Conservation (phyloP, 257 asterid species). For the Solanum sejunctum region DNA sequence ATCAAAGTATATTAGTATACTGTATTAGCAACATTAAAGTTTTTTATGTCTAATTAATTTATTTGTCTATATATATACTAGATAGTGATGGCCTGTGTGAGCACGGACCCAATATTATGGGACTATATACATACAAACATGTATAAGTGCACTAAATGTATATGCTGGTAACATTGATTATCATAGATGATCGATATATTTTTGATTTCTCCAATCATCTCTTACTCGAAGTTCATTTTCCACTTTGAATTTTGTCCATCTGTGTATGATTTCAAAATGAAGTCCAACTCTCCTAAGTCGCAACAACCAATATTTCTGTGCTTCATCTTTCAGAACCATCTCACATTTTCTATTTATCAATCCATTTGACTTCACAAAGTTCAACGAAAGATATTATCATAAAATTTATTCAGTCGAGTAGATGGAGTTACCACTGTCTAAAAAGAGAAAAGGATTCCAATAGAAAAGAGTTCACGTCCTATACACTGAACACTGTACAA, state of each 20-base stretch:
- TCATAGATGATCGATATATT: too few relatives aligned
- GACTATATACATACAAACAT: too few relatives aligned
- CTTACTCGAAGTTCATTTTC: slow-evolving; percentile 6
- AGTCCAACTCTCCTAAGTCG: background rate
- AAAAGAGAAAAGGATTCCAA: background rate
- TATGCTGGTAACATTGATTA: too few relatives aligned
- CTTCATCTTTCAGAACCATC: background rate
- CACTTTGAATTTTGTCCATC: background rate
- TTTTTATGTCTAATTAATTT: too few relatives aligned
- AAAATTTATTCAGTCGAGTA: background rate
- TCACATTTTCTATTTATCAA: background rate
- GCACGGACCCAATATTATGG: too few relatives aligned
- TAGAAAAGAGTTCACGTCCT: background rate
- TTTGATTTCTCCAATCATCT: background rate
- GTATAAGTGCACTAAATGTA: too few relatives aligned
- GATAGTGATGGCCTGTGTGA: too few relatives aligned
- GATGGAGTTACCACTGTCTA: background rate
- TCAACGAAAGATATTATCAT: background rate
- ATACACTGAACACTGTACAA: background rate
- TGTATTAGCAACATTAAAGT: too few relatives aligned
- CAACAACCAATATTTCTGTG: background rate
- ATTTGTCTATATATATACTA: too few relatives aligned
- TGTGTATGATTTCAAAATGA: background rate
- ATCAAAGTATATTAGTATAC: too few relatives aligned
- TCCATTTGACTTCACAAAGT: slow-evolving; percentile 1